phyloP scores from a whole-genome alignment of 2,329 filamentous ascomycete genomes.

The Xylaria polymorpha region DNA sequence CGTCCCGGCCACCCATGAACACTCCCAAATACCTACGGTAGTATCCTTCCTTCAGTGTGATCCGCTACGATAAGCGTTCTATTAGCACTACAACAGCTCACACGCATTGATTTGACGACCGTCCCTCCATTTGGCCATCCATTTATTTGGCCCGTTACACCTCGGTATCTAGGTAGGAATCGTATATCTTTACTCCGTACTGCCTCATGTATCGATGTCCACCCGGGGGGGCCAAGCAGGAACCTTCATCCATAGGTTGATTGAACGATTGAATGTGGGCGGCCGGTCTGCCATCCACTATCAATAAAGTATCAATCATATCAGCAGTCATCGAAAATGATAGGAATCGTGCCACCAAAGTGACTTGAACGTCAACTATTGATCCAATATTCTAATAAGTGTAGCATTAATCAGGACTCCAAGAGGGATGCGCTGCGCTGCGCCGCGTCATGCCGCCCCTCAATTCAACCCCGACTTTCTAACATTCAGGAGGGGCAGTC shows the following conservation, averaged over 20 bases:
- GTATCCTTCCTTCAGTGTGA: background rate
- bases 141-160: background rate
- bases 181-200: too few relatives aligned
- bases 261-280: background rate
- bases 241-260: background rate
- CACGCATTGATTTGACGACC: background rate
- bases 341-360: background rate
- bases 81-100: background rate
- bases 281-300: background rate
- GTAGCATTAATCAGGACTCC: background rate
- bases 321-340: background rate
- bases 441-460: constrained; percentile 7
- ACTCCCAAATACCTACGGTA: too few relatives aligned
- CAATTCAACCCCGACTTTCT: background rate
- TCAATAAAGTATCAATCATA: background rate
- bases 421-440: background rate
- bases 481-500: background rate
- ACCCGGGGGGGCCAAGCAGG: background rate
- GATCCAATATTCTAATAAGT: background rate
- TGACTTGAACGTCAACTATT: constrained; percentile 8
- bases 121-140: too few relatives aligned
- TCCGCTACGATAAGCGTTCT: background rate
- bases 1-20: background rate
- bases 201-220: background rate
- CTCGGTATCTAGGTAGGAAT: background rate